Percentiles rank a stretch among this genome's conserved stretches.
These are phyloP conservation scores for Aspergillus pseudoviridinutans DNA, from an alignment of 2,329 filamentous ascomycete species.

Conservation along the genomic window DNA sequence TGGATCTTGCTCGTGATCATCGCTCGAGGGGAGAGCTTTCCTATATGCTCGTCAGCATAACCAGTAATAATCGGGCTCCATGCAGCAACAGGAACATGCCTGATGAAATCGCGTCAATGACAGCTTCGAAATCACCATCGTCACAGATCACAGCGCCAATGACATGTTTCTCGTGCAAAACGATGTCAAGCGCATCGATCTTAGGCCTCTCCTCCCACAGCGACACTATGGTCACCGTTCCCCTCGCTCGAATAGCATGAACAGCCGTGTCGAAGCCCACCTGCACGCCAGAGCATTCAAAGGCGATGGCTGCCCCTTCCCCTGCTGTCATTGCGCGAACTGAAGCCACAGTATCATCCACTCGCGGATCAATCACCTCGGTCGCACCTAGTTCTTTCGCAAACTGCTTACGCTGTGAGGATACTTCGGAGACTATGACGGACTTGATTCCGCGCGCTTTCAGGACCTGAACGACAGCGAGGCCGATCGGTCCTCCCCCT, in stretches of 20 bases:
- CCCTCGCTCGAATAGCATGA: constrained; percentile 49
- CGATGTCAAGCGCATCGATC: constrained; percentile 52
- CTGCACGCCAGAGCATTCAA: constrained; percentile 61
- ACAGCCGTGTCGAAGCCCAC: constrained; percentile 46
- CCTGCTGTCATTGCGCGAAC: constrained; percentile 46
- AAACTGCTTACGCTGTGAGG: constrained; percentile 48
- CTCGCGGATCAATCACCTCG: constrained; percentile 49
- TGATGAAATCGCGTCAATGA: constrained; percentile 49
- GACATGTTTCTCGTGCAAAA: constrained; percentile 52
- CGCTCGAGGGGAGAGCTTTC: constrained; percentile 48
- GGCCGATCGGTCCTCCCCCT: constrained; percentile 60
- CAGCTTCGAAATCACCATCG: constrained; percentile 54
- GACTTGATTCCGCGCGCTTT: constrained; percentile 49
- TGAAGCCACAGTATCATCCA: constrained; percentile 44
- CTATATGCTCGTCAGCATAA: constrained; percentile 30
- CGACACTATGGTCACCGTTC: constrained; percentile 59
- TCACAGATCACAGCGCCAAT: constrained; percentile 47
- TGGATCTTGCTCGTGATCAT: constrained; percentile 61
- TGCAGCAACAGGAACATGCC: constrained; percentile 13
- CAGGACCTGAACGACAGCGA: constrained; percentile 57
- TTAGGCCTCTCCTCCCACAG: constrained; percentile 57
- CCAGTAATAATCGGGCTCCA: background rate
- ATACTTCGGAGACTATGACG: constrained; percentile 58
- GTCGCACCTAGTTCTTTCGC: constrained; percentile 54
- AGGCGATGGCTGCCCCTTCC: constrained; percentile 53